These are phyloP conservation scores for Phytopythium montanum DNA, from an alignment of 352 stramenopile genomes.

Conservation along the genomic window DNA sequence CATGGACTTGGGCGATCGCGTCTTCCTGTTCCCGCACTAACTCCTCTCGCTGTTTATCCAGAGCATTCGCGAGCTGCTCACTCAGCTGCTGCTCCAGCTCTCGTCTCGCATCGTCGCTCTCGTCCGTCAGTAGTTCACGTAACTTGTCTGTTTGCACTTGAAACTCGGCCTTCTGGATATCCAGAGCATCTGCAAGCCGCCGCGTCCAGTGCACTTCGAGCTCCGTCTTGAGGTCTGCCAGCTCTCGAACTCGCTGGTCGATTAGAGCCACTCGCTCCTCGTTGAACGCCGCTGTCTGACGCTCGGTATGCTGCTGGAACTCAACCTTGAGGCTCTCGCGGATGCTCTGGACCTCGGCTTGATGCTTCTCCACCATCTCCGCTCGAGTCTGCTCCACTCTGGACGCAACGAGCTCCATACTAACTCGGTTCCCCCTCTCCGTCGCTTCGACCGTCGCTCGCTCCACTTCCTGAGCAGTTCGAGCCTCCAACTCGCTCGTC, in stretches of 20 bases:
- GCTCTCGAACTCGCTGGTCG: slow-evolving; percentile 12
- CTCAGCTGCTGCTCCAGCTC: slow-evolving; percentile 14
- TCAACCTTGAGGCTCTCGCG: slow-evolving; percentile 7
- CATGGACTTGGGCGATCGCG: slow-evolving; percentile 68
- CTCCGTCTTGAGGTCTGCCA: slow-evolving; percentile 13
- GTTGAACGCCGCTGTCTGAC: neutral
- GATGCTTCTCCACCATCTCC: slow-evolving; percentile 14
- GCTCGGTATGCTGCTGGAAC: slow-evolving; percentile 13
- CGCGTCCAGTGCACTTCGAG: slow-evolving; percentile 23
- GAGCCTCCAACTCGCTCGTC: slow-evolving; percentile 29
- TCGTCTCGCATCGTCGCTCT: slow-evolving; percentile 14
- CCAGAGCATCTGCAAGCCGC: slow-evolving; percentile 13
- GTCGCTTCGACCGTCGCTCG: slow-evolving; percentile 19
- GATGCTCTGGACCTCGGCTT: slow-evolving; percentile 15
- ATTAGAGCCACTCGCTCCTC: slow-evolving; percentile 14
- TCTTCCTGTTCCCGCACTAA: slow-evolving; percentile 65
- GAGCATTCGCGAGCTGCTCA: slow-evolving; percentile 24
- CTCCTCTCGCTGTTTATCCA: slow-evolving; percentile 36
- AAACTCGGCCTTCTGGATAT: neutral
- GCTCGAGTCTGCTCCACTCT: slow-evolving; percentile 20
- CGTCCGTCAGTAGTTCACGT: slow-evolving; percentile 11
- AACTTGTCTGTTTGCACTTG: slow-evolving; percentile 17
- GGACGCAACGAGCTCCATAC: slow-evolving; percentile 15
- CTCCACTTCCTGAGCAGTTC: slow-evolving; percentile 18
- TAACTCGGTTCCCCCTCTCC: slow-evolving; percentile 19